Conservation (phyloP, 225 moss, liverwort and hornwort genomes). For the Rhytidiadelphus loreus region DNA sequence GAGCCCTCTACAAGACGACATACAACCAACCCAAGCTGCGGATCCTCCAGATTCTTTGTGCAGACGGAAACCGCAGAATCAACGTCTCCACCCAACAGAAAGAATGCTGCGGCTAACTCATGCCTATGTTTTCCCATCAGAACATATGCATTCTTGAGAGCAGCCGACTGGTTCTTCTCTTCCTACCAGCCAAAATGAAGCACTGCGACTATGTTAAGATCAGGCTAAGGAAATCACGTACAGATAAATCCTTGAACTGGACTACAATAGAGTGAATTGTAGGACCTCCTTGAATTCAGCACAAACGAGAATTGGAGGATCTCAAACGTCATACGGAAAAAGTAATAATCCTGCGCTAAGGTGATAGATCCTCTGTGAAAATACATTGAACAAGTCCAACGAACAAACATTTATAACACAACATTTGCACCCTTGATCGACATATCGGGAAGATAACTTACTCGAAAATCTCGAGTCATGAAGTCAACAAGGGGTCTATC, state of each 20-base stretch:
- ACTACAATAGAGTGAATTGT: neutral
- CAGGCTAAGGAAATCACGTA: neutral
- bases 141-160: conserved; percentile 96
- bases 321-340: neutral
- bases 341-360: neutral
- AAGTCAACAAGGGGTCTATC: conserved; percentile 87
- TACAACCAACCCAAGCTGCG: conserved; percentile 83
- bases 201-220: neutral
- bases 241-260: neutral
- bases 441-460: conserved; percentile 4
- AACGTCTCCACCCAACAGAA: conserved; percentile 77
- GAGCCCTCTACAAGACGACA: conserved; percentile 77
- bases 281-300: neutral
- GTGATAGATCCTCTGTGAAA: neutral
- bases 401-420: neutral
- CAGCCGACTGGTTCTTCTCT: conserved; percentile 80
- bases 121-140: conserved; percentile 96
- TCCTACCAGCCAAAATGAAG: conserved; percentile 48
- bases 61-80: conserved; percentile 79
- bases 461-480: conserved; percentile 79
- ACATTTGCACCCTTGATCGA: neutral
- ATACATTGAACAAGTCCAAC: neutral
- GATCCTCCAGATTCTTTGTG: conserved; percentile 83
- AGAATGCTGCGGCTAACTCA: conserved; percentile 90
- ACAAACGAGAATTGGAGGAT: neutral